Conservation (phyloP, 331 rosid species). For the Acacia pycnantha region DNA sequence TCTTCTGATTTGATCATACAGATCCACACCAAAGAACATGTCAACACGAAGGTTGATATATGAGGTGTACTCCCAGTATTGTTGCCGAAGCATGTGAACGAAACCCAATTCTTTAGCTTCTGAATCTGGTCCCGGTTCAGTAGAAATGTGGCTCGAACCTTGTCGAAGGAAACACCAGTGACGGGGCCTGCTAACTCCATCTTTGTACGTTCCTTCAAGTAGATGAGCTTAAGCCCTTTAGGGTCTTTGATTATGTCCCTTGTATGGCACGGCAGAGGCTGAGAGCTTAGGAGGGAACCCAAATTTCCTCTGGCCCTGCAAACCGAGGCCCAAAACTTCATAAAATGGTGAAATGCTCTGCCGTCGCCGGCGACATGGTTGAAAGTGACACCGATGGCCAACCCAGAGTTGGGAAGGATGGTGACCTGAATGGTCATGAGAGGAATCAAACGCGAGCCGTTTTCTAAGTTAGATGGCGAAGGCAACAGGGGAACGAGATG, state of each 20-base stretch:
- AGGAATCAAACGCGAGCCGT: neutral
- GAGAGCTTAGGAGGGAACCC: neutral
- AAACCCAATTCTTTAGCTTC: slow-evolving; percentile 29
- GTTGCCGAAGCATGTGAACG: neutral
- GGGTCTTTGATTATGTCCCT: slow-evolving; percentile 43
- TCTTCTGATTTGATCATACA: slow-evolving; percentile 34
- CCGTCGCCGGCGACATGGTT: slow-evolving; percentile 54
- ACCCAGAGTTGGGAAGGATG: slow-evolving; percentile 31
- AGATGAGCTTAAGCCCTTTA: slow-evolving; percentile 32
- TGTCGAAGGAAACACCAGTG: neutral
- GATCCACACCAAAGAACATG: slow-evolving; percentile 54
- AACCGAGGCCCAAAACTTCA: slow-evolving; percentile 55
- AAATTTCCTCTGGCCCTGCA: slow-evolving; percentile 19
- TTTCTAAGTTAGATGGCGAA: neutral
- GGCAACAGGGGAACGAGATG: neutral
- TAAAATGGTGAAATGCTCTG: slow-evolving; percentile 42
- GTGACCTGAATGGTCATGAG: slow-evolving; percentile 41
- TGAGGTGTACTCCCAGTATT: neutral
- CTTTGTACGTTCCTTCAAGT: slow-evolving; percentile 22
- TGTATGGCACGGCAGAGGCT: slow-evolving; percentile 32
- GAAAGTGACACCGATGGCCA: slow-evolving; percentile 25
- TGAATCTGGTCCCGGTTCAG: slow-evolving; percentile 21
- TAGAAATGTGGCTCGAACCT: slow-evolving; percentile 23
- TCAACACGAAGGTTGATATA: slow-evolving; percentile 47
- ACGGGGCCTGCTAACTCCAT: neutral